These are phyloP conservation scores for Moricandia arvensis DNA, from an alignment of 345 rosid genomes.

Conservation along the genomic window DNA sequence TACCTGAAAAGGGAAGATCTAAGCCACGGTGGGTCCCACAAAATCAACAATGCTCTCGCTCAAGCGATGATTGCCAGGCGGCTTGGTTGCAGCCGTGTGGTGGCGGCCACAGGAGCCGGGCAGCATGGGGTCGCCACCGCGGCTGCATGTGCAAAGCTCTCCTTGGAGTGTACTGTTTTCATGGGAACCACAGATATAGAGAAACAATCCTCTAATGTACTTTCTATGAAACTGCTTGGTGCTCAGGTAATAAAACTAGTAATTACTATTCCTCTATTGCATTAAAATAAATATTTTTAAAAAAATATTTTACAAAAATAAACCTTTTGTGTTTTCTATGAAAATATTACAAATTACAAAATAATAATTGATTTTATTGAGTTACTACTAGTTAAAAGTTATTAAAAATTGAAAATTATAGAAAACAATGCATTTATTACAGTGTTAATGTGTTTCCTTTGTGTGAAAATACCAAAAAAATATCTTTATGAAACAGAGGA, in stretches of 20 bases:
- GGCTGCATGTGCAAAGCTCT: constrained; percentile 75
- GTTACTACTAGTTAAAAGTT: no score
- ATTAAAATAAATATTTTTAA: no score
- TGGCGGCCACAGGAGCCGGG: constrained; percentile 84
- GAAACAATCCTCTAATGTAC: constrained; percentile 61
- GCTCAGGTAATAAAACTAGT: constrained; percentile 50
- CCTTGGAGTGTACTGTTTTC: constrained; percentile 58
- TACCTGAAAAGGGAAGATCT: constrained; percentile 88
- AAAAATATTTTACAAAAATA: no score
- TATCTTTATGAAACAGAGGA: no score
- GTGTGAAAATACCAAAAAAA: no score
- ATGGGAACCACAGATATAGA: constrained; percentile 72
- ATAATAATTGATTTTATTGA: no score
- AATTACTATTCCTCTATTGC: not conserved
- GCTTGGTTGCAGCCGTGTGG: constrained; percentile 54
- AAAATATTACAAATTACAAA: no score
- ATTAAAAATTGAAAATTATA: no score
- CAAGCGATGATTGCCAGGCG: constrained; percentile 85
- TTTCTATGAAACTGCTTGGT: constrained; percentile 58
- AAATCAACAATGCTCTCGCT: constrained; percentile 81
- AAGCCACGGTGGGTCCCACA: constrained; percentile 74
- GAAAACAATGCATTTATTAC: no score
- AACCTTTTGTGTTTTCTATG: no score
- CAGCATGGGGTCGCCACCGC: constrained; percentile 93
- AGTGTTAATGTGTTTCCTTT: no score